Percentiles rank a stretch among this genome's conserved stretches.
Evolutionary conservation across 805 yeast species (phyloP).

Genomic region (Barnettozyma pratensis): DNA sequence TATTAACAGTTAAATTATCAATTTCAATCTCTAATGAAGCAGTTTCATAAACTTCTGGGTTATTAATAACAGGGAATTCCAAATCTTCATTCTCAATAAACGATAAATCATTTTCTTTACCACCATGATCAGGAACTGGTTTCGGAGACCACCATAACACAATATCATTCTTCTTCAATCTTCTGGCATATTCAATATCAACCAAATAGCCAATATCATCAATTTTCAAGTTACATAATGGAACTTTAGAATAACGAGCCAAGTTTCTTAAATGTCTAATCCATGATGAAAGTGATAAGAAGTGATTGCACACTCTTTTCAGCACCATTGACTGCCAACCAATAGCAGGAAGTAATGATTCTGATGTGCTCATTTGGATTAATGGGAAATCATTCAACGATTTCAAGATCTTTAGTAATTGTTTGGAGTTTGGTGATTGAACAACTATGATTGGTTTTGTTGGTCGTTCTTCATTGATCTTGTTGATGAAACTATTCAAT

Average conservation of each 20-base stretch:
- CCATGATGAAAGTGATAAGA: slow-evolving; percentile 71
- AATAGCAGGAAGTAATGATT: slow-evolving; percentile 60
- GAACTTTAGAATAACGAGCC: slow-evolving; percentile 72
- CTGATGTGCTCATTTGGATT: slow-evolving; percentile 53
- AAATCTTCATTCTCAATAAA: slow-evolving; percentile 49
- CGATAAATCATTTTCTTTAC: slow-evolving; percentile 57
- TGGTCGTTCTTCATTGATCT: slow-evolving; percentile 61
- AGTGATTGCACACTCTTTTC: slow-evolving; percentile 62
- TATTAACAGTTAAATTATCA: slow-evolving; percentile 77
- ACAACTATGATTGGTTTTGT: slow-evolving; percentile 59
- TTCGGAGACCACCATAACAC: slow-evolving; percentile 92
- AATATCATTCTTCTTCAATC: slow-evolving; percentile 55
- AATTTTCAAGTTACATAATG: slow-evolving; percentile 78
- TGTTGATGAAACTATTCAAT: slow-evolving; percentile 47
- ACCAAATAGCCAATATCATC: slow-evolving; percentile 74
- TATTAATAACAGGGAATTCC: slow-evolving; percentile 66
- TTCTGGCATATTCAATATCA: slow-evolving; percentile 83
- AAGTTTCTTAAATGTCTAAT: slow-evolving; percentile 57
- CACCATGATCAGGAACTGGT: slow-evolving; percentile 82
- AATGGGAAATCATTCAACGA: slow-evolving; percentile 55
- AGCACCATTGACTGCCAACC: slow-evolving; percentile 75
- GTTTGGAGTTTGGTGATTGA: slow-evolving; percentile 62
- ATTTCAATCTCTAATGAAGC: slow-evolving; percentile 76
- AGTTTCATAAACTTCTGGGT: slow-evolving; percentile 73
- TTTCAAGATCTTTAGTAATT: slow-evolving; percentile 41